Evolutionary conservation across 768 basidiomycete species (phyloP).

Genomic region (Macrocybe gigantea): DNA sequence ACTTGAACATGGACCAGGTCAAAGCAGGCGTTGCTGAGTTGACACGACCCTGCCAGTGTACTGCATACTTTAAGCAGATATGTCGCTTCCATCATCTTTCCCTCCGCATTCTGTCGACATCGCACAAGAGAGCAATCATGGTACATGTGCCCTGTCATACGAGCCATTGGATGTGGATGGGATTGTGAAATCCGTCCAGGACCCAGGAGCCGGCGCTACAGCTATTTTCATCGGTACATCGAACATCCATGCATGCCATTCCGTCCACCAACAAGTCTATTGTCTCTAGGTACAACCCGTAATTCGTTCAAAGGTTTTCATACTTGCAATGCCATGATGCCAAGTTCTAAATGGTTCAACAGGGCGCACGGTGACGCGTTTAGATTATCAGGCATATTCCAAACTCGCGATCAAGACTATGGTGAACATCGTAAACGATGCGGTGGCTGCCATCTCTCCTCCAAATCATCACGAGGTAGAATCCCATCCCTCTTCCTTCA

Average conservation of each 20-base stretch:
- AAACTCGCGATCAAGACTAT: constrained; percentile 78
- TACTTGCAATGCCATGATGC: background rate
- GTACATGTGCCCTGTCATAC: constrained; percentile 55
- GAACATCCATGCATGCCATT: background rate
- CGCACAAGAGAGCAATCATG: constrained; percentile 34
- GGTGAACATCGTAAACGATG: constrained; percentile 47
- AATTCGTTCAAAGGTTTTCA: constrained; percentile 73
- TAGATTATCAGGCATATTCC: constrained; percentile 84
- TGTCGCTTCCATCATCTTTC: constrained; percentile 5
- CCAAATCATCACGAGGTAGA: constrained; percentile 33
- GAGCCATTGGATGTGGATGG: constrained; percentile 46
- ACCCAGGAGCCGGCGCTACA: constrained; percentile 65
- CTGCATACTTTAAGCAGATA: too few species aligned
- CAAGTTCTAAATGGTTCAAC: background rate
- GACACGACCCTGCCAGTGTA: background rate
- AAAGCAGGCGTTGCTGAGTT: background rate
- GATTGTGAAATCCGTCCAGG: constrained; percentile 58
- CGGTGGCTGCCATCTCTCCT: constrained; percentile 32
- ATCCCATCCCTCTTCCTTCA: constrained; percentile 18
- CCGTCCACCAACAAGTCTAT: background rate
- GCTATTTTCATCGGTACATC: constrained; percentile 65
- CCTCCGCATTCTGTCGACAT: constrained; percentile 37
- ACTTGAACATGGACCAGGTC: background rate
- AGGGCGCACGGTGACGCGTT: constrained; percentile 66
- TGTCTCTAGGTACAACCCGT: constrained; percentile 58